Evolutionary conservation across 2,329 filamentous ascomycete genomes (phyloP), one percentile per base, ranked within the genome.

Genomic region (Aspergillus thermomutatus): DNA sequence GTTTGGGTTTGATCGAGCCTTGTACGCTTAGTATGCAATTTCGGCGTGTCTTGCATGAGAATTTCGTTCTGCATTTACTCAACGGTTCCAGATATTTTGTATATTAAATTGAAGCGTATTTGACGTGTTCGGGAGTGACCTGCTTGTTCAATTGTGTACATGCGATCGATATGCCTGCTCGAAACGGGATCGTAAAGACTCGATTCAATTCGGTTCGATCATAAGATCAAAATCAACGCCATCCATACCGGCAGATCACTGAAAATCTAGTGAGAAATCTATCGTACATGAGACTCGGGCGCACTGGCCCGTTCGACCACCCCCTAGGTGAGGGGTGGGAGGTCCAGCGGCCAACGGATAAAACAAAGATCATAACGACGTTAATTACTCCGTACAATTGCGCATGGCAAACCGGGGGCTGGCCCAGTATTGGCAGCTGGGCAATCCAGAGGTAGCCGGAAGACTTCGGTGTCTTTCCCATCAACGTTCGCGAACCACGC

Each of bases 301-400:
- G 43, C 8, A 23, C 6, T 14, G 27, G 19, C 49, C 49, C 28
- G 49, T 23, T 23, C 26, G 14, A 23, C 49, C 34, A 14, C 11
- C 10, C 28, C 7, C 49, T 14, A 50, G 10, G 14, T 9, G 28
- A 50, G 6, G 28, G 17, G 31, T 17, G 28, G 49, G 28, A n/a
- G 34, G 28, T 23, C 19, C 28, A 40, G 28, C 37, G 19, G 26
- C 49, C 43, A 46, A 2, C 11, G 4, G 21, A 23, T 23, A 46
- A 23, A 23, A 26, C 21, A 11, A 50, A 25, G 49, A 40, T 50
- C 49, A 23, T 50, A 28, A 40, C 49, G 31, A 25, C 49, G 26
- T 50, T 50, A 50, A 25, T n/a, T n/a, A n/a, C n/a, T n/a, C n/a
- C n/a, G 23, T 50, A 50, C 48, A 50, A 17, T 19, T 45, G n/a